A percentile compares a stretch with the other conserved stretches of the same genome.
Conservation (phyloP, 2,329 filamentous ascomycete species). For the Aspergillus sp. region DNA sequence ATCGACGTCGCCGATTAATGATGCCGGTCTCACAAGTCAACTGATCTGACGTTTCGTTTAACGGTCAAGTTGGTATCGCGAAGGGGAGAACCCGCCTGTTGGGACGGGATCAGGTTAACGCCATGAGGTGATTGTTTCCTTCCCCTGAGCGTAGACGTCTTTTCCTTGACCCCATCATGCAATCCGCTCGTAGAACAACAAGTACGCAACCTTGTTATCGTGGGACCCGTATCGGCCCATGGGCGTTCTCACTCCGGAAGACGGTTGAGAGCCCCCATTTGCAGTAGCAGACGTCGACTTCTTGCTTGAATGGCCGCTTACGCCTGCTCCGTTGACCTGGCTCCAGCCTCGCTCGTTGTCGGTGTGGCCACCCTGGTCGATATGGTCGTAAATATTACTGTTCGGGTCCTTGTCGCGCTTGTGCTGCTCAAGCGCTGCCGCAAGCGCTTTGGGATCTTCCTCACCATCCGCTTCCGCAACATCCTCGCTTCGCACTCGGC, state of each 20-base stretch:
- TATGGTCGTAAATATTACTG: slow-evolving; percentile 66
- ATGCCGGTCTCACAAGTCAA: background rate
- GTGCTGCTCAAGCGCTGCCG: slow-evolving; percentile 57
- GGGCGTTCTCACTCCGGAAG: slow-evolving; percentile 49
- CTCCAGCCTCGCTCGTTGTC: slow-evolving; percentile 63
- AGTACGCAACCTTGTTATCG: slow-evolving; percentile 95
- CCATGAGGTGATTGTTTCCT: background rate
- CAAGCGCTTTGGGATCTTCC: slow-evolving; percentile 62
- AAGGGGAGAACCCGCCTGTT: background rate
- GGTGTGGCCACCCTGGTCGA: slow-evolving; percentile 55
- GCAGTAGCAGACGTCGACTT: slow-evolving; percentile 59
- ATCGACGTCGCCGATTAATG: background rate
- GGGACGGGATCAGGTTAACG: background rate
- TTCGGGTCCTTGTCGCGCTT: slow-evolving; percentile 43
- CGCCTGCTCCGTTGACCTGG: slow-evolving; percentile 60
- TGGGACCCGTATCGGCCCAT: slow-evolving; percentile 54
- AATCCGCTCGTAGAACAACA: slow-evolving; percentile 86
- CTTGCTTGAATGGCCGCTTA: slow-evolving; percentile 43
- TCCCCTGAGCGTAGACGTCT: background rate
- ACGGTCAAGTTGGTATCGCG: background rate
- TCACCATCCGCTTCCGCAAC: slow-evolving; percentile 79
- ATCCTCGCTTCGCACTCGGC: slow-evolving; percentile 75
- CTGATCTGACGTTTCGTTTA: background rate
- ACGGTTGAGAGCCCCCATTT: slow-evolving; percentile 53
- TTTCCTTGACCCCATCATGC: slow-evolving; percentile 11